Conservation (phyloP, 495 filamentous ascomycete species). For the Parathielavia hyrcaniae region DNA sequence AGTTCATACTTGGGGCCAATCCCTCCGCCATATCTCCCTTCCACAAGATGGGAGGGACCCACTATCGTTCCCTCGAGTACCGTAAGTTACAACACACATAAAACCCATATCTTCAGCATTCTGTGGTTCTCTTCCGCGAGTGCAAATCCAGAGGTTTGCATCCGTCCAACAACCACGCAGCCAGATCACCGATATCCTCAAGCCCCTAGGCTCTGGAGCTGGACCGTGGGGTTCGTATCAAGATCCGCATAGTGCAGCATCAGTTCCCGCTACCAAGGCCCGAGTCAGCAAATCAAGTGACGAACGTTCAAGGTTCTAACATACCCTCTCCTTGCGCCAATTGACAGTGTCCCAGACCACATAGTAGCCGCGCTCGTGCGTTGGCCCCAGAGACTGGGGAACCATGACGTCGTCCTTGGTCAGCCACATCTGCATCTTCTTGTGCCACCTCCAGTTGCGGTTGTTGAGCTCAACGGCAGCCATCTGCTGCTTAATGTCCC, state of each 20-base stretch:
- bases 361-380: slow-evolving; percentile 80
- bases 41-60: background rate
- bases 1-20: slow-evolving; percentile 3
- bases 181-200: background rate
- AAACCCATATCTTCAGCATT: background rate
- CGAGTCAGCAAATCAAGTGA: slow-evolving; percentile 15
- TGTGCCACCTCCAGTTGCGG: slow-evolving; percentile 92
- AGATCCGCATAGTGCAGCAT: slow-evolving; percentile 67
- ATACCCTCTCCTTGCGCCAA: slow-evolving; percentile 78
- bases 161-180: background rate
- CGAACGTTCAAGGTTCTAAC: slow-evolving; percentile 28
- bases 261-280: slow-evolving; percentile 57
- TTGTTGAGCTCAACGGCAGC: slow-evolving; percentile 69
- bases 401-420: slow-evolving; percentile 76
- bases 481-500: slow-evolving; percentile 76
- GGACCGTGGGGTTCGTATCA: slow-evolving; percentile 41
- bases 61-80: background rate
- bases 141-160: background rate
- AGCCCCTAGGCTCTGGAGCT: slow-evolving; percentile 10
- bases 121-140: background rate
- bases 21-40: slow-evolving; percentile 9
- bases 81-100: slow-evolving; percentile 9
- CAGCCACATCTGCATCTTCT: slow-evolving; percentile 80
- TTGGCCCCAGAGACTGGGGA: slow-evolving; percentile 58
- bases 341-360: slow-evolving; percentile 77